phyloP scores from a whole-genome alignment of 208 protist genomes.

The Trypanosoma congolense region DNA sequence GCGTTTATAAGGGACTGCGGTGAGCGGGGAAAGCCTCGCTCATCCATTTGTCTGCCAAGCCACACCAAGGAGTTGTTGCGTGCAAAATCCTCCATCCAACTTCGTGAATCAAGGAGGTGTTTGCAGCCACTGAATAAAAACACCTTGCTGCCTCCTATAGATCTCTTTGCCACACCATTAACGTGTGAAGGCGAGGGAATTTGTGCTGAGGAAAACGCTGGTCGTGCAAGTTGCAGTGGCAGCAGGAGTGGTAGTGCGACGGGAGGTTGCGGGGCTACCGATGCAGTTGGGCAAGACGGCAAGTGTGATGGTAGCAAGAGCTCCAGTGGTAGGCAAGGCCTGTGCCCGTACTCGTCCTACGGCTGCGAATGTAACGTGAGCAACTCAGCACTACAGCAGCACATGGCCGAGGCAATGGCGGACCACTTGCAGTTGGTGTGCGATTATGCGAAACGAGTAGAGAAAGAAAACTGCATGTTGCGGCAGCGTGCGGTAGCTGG shows the following conservation, averaged over 20 bases:
- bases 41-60: too few relatives aligned
- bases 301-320: neutral
- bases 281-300: neutral
- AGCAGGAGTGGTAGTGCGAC: too few relatives aligned
- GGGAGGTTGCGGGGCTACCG: too few relatives aligned
- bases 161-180: too few relatives aligned
- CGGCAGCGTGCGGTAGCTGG: slow-evolving; percentile 39
- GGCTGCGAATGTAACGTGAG: slow-evolving; percentile 52
- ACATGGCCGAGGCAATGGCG: slow-evolving; percentile 47
- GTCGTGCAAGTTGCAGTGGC: too few relatives aligned
- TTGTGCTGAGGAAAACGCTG: too few relatives aligned
- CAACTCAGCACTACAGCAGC: slow-evolving; percentile 34
- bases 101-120: too few relatives aligned
- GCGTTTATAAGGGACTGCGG: neutral
- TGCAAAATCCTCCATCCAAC: too few relatives aligned
- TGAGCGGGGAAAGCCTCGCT: neutral
- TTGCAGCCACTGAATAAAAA: too few relatives aligned
- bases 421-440: slow-evolving; percentile 64
- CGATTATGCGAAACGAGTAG: slow-evolving; percentile 62
- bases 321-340: neutral
- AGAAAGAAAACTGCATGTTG: slow-evolving; percentile 65
- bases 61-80: too few relatives aligned
- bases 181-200: too few relatives aligned
- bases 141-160: too few relatives aligned
- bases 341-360: slow-evolving; percentile 70